Conservation (phyloP, 768 basidiomycete genomes). For the Russula foetens region DNA sequence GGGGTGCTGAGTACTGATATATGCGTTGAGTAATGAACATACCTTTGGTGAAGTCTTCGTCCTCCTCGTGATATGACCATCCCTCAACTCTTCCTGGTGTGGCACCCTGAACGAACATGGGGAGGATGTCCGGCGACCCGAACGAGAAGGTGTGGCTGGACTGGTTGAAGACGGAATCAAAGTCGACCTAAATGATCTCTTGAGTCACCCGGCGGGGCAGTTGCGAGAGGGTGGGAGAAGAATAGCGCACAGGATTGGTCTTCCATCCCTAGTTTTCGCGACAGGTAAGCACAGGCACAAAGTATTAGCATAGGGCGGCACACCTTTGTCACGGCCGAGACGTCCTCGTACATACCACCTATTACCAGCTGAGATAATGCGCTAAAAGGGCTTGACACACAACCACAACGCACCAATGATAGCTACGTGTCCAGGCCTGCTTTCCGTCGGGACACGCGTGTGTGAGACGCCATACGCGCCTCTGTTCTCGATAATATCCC, state of each 20-base stretch:
- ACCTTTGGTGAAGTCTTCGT: constrained; percentile 87
- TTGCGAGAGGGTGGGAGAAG: not conserved
- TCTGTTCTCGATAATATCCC: constrained; percentile 52
- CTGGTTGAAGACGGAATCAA: constrained; percentile 85
- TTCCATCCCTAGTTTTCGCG: constrained; percentile 64
- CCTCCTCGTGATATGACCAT: constrained; percentile 70
- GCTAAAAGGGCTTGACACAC: not conserved
- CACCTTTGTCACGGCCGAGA: constrained; percentile 79
- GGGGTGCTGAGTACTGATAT: not conserved
- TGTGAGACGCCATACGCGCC: constrained; percentile 83
- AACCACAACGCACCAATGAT: constrained; percentile 62
- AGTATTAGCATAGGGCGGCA: not conserved
- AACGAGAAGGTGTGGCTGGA: constrained; percentile 74
- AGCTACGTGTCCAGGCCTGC: constrained; percentile 82
- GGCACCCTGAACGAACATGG: constrained; percentile 79
- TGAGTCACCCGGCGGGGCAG: not conserved
- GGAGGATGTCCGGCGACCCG: constrained; percentile 82
- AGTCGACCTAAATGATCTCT: constrained; percentile 42
- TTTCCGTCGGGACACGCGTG: constrained; percentile 83
- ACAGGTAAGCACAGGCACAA: constrained; percentile 8
- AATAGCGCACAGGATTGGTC: constrained; percentile 54
- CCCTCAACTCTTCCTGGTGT: constrained; percentile 58
- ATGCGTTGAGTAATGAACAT: not conserved
- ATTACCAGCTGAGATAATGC: not conserved
- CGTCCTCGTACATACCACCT: constrained; percentile 89